Evolutionary conservation across 2,329 filamentous ascomycete species (phyloP).

Genomic region (Diatrype stigma): DNA sequence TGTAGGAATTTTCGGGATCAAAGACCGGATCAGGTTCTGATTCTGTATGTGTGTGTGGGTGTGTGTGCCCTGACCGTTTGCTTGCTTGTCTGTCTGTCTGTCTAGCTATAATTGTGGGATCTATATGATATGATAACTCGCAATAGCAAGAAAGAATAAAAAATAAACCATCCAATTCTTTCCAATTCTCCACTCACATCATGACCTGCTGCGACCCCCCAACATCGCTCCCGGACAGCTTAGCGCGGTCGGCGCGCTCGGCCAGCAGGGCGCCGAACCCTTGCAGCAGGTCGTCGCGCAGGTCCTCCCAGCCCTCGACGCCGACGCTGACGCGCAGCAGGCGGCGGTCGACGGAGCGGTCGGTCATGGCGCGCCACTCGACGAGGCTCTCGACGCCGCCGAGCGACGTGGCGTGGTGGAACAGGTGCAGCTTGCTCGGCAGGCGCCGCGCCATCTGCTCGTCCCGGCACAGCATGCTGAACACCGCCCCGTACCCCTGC

Average conservation of each 20-base stretch:
- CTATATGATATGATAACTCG: too few species aligned
- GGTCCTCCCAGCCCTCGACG: conserved; percentile 80
- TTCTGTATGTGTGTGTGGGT: too few species aligned
- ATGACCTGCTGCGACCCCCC: not conserved
- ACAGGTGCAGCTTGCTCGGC: conserved; percentile 74
- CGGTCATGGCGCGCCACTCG: conserved; percentile 92
- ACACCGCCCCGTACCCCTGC: conserved; percentile 83
- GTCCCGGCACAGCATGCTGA: conserved; percentile 65
- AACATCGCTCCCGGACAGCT: not conserved
- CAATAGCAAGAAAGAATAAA: too few species aligned
- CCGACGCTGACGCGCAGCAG: conserved; percentile 81
- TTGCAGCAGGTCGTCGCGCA: conserved; percentile 68
- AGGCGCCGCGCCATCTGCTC: conserved; percentile 60
- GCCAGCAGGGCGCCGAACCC: conserved; percentile 56
- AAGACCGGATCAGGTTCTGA: too few species aligned
- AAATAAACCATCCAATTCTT: too few species aligned
- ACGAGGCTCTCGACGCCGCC: conserved; percentile 94
- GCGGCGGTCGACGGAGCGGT: conserved; percentile 64
- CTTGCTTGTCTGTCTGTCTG: too few species aligned
- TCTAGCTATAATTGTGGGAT: too few species aligned
- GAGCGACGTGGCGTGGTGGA: conserved; percentile 91
- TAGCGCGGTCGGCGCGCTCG: conserved; percentile 18
- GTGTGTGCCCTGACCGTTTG: too few species aligned
- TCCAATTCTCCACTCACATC: not conserved
- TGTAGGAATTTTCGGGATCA: too few species aligned